Evolutionary conservation across 1,284 basidiomycete species (phyloP).

Genomic region (Cystobasidium sp.): DNA sequence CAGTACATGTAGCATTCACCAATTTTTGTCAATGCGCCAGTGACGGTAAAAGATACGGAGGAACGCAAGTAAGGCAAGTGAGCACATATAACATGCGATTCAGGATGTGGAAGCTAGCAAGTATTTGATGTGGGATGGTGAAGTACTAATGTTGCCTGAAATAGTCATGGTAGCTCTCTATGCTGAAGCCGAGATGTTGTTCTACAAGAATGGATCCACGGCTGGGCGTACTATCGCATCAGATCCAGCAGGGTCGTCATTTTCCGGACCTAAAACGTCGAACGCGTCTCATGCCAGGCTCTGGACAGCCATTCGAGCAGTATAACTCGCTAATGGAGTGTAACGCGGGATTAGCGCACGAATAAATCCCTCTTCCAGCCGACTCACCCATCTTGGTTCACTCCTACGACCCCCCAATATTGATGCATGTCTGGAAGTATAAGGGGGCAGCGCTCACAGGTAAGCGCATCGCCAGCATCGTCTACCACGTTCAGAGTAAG

Average conservation of each 20-base stretch:
- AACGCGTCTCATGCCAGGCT: conserved; percentile 22
- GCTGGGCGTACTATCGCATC: no score
- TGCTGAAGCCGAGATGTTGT: no score
- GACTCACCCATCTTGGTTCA: conserved; percentile 20
- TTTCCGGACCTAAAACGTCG: background rate
- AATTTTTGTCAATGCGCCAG: no score
- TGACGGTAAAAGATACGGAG: no score
- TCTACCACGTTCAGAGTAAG: background rate
- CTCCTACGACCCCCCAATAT: conserved; percentile 17
- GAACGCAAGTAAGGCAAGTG: no score
- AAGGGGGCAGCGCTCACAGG: conserved; percentile 16
- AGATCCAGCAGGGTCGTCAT: background rate
- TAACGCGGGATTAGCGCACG: background rate
- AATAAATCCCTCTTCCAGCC: background rate
- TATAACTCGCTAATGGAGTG: conserved; percentile 6
- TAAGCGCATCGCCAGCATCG: background rate
- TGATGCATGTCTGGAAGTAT: conserved; percentile 22
- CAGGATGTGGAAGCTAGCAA: no score
- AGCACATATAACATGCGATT: no score
- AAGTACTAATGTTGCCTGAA: no score
- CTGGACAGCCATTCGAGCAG: conserved; percentile 36
- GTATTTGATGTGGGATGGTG: no score
- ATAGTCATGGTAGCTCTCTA: no score
- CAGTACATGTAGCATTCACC: no score
- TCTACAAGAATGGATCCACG: no score